Base-by-base conservation (phyloP, 2,329 filamentous ascomycete genomes). In the Alternaria novae-zelandiae region DNA sequence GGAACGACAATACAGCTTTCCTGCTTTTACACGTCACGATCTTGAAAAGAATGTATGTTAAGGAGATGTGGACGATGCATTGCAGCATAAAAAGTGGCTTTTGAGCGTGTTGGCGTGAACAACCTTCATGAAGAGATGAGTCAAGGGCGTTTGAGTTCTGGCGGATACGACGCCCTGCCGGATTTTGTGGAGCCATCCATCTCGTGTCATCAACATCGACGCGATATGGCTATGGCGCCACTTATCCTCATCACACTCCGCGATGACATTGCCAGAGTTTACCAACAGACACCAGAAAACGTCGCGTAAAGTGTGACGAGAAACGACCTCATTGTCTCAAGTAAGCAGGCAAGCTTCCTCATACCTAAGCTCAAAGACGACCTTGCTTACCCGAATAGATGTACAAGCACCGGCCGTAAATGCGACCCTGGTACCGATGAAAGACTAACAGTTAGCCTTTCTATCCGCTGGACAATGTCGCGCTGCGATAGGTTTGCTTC, bases 121-220 rank as follows among this genome's bases (percentile, higher is more conserved):
- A 36, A 9, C 15, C 2, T 9, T n/a, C 32, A 1, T 36, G 32
- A 5, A 3, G 32, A 36, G 32, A 36, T n/a, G 32, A 36, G 20
- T 51, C 49, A 51, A 32, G 49, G 28, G 47, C 47, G 26, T 20
- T 20, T 1, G 28, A 30, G 28, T 8, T 50, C 3, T 20, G 28
- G 28, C 17, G 8, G 17, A n/a, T 32, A n/a, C 49, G 20, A 51
- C 45, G 28, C 49, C 49, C 28, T 51, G 8, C 12, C 15, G 20
- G 28, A 51, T 23, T 41, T 51, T 51, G 49, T 51, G 49, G 47
- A 32, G 8, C 49, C 12, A 32, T 51, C 20, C 20, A 32, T 11
- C 47, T 51, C 47, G 26, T 51, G 49, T 23, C 12, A 51, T 51
- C 49, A 51, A 23, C 28, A 32, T 15, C 49, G 30, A 23, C 49